Base-by-base conservation (phyloP, 306 rosid genomes). In the Vigna nakashimae region DNA sequence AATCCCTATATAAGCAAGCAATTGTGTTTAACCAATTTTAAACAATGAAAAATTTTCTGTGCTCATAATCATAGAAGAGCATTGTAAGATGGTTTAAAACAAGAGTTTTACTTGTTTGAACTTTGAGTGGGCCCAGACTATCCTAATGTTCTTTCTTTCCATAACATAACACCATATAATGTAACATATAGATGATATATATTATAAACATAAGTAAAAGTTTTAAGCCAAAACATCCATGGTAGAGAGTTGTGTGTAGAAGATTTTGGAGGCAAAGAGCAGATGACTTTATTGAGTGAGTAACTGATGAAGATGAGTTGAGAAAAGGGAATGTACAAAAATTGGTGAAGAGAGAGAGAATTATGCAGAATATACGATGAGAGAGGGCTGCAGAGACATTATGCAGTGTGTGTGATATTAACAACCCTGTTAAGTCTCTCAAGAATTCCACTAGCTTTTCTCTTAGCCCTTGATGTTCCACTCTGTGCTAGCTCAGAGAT, bases 401-500 rank as follows among this genome's bases (percentile, higher is more conserved):
- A 94, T 45, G 98, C 96, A 53, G 97, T 92, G 82, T 92, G 96
- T 40, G 97, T 89, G 74, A 89, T 86, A 86, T 92, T 85, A 66
- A 92, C 90, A 77, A 76, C 85, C 82, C 91, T 85, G 88, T 92
- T 87, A 75, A 94, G 74, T 83, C 98, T 89, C 78, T 90, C 98
- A n/a, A 94, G 94, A 76, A 94, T 89, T 79, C 94, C 93, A 77
- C 78, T 84, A 62, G 98, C 98, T 78, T 94, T 92, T 34, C 96
- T 90, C 83, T 90, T 90, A 8, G 98, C 97, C 83, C 98, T 92
- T 70, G 98, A 88, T 62, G 96, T 94, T 82, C 98, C 98, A 84
- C 75, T 92, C 78, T 78, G 71, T 67, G 93, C 87, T 56, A 94
- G 88, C 75, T 89, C 91, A 12, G 98, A 88, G 58, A 94, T 84